Evolutionary conservation across 2,329 filamentous ascomycete species (phyloP).

Genomic region (Pezicula carpinea): DNA sequence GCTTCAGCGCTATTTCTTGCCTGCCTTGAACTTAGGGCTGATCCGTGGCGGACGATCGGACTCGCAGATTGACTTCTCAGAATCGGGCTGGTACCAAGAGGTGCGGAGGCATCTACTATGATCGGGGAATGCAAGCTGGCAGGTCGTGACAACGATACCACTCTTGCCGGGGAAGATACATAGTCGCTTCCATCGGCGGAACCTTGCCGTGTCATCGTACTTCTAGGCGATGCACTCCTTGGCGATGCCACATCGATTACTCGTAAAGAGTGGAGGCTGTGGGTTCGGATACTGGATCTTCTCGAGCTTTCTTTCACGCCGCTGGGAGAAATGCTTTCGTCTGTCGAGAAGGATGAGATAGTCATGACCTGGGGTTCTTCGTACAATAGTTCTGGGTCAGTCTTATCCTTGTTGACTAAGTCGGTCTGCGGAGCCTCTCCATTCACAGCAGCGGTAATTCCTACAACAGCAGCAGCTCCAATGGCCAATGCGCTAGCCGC

Average conservation of each 20-base stretch:
- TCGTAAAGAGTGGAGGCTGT: slow-evolving; percentile 27
- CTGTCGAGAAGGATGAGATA: slow-evolving; percentile 28
- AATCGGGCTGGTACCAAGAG: slow-evolving; percentile 21
- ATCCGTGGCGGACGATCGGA: slow-evolving; percentile 19
- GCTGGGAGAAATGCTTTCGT: slow-evolving; percentile 21
- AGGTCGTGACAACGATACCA: slow-evolving; percentile 15
- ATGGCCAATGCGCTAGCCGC: slow-evolving; percentile 13
- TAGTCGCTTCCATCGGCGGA: slow-evolving; percentile 18
- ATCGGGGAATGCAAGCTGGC: slow-evolving; percentile 19
- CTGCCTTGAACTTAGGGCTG: slow-evolving; percentile 17
- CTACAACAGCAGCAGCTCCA: slow-evolving; percentile 17
- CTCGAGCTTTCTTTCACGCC: slow-evolving; percentile 16
- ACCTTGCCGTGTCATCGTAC: slow-evolving; percentile 11
- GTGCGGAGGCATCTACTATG: slow-evolving; percentile 11
- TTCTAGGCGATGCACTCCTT: slow-evolving; percentile 14
- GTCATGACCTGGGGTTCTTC: slow-evolving; percentile 32
- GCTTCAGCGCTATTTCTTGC: slow-evolving; percentile 17
- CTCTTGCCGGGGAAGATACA: slow-evolving; percentile 7
- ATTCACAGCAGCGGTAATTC: slow-evolving; percentile 14
- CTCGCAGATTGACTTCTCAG: slow-evolving; percentile 16
- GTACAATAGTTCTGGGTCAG: slow-evolving; percentile 21
- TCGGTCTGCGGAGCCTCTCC: slow-evolving; percentile 17
- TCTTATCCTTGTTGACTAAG: slow-evolving; percentile 13
- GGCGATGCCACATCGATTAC: slow-evolving; percentile 26
- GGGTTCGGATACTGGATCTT: slow-evolving; percentile 22